These are phyloP conservation scores for Phytophthora sansomeana DNA, from an alignment of 352 stramenopile genomes.

Conservation along the genomic window DNA sequence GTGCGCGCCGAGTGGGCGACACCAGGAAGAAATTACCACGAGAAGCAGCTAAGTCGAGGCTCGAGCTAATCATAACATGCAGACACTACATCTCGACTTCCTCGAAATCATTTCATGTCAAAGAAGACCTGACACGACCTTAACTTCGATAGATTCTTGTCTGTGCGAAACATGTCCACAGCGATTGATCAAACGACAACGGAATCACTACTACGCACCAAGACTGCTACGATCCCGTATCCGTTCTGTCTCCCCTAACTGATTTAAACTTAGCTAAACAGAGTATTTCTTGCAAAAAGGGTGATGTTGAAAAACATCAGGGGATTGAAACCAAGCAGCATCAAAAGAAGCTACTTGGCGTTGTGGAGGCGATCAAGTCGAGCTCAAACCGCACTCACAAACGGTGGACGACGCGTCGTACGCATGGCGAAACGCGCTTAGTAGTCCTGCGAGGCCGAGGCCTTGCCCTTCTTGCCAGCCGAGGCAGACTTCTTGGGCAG, in stretches of 20 bases:
- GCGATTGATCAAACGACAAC: no score
- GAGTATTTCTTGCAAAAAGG: constrained; percentile 38
- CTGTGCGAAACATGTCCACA: no score
- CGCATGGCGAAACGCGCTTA: constrained; percentile 88
- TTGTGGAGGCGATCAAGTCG: constrained; percentile 64
- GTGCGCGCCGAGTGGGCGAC: constrained; percentile 41
- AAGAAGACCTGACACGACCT: no score
- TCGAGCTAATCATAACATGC: not conserved
- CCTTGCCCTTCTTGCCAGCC: constrained; percentile 59
- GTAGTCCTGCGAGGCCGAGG: constrained; percentile 66
- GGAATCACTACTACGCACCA: no score
- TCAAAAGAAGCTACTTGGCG: constrained; percentile 12
- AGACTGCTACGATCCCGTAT: no score
- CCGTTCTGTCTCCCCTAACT: not conserved
- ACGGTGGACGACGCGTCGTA: constrained; percentile 84
- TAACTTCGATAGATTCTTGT: no score
- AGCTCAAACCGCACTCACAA: constrained; percentile 80
- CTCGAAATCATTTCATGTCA: no score
- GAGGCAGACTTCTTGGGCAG: constrained; percentile 88
- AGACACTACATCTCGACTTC: no score
- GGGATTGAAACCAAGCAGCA: constrained; percentile 28
- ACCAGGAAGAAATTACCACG: constrained; percentile 19
- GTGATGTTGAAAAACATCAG: constrained; percentile 59
- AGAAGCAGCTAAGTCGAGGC: not conserved
- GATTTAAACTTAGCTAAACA: not conserved